Percentiles rank a stretch among this genome's conserved stretches.
Evolutionary conservation across 164 flowering plant genomes (phyloP).

Genomic region (Taxillus chinensis): DNA sequence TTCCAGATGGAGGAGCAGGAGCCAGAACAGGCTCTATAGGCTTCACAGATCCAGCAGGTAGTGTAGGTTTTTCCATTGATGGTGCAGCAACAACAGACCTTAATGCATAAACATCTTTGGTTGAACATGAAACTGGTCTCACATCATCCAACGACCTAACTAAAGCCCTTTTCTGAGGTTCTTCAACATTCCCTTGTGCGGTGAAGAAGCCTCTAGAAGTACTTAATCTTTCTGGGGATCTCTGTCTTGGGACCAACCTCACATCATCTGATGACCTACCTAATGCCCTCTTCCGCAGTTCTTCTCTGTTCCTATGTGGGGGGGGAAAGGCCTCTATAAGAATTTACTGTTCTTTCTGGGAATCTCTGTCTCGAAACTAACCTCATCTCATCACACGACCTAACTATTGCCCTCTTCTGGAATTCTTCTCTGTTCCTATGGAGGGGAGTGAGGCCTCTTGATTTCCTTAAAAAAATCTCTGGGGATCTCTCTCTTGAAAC

Average conservation of each 20-base stretch:
- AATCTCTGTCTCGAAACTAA: conserved; percentile 44
- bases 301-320: conserved; percentile 34
- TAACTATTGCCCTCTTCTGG: conserved; percentile 25
- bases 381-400: conserved; percentile 39
- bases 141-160: conserved; percentile 35
- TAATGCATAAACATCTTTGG: conserved; percentile 32
- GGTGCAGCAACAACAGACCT: conserved; percentile 26
- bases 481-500: conserved; percentile 54
- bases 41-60: conserved; percentile 33
- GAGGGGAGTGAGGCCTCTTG: conserved; percentile 40
- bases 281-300: conserved; percentile 24
- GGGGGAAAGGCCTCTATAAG: conserved; percentile 42
- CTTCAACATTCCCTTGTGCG: conserved; percentile 34
- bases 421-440: conserved; percentile 31
- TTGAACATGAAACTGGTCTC: conserved; percentile 27
- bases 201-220: conserved; percentile 37
- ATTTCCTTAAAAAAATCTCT: conserved; percentile 25
- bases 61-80: conserved; percentile 22
- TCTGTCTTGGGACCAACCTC: conserved; percentile 36
- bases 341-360: conserved; percentile 34
- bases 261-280: conserved; percentile 35
- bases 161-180: conserved; percentile 24
- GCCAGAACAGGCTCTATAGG: conserved; percentile 25
- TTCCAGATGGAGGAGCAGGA: conserved; percentile 20
- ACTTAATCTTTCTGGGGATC: conserved; percentile 51